Evolutionary conservation across 257 asterid genomes (phyloP).

Genomic region (Vinca minor): DNA sequence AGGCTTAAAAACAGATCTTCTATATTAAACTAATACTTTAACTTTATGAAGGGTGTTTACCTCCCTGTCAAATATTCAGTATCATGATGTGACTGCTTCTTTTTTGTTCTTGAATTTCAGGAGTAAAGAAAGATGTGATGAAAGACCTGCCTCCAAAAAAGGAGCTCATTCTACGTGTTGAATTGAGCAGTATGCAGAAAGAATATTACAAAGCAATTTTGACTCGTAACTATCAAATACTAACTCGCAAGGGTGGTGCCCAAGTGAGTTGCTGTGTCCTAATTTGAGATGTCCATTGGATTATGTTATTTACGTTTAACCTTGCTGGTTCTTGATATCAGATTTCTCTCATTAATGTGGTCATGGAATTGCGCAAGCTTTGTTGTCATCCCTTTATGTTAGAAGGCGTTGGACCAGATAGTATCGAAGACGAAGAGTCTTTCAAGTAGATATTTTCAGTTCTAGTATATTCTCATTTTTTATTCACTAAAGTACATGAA

Average conservation of each 20-base stretch:
- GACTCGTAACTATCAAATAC: slow-evolving; percentile 89
- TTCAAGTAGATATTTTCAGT: slow-evolving; percentile 41
- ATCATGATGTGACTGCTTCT: slow-evolving; percentile 1
- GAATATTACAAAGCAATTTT: slow-evolving; percentile 93
- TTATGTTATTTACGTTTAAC: slow-evolving; percentile 15
- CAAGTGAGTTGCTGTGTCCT: slow-evolving; percentile 48
- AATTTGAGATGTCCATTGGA: slow-evolving; percentile 14
- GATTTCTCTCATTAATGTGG: slow-evolving; percentile 96
- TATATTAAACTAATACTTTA: background rate
- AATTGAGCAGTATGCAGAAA: slow-evolving; percentile 87
- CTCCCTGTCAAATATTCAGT: background rate
- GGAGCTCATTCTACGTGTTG: slow-evolving; percentile 93
- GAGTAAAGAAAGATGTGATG: slow-evolving; percentile 95
- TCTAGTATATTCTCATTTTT: slow-evolving; percentile 10
- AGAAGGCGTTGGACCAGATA: slow-evolving; percentile 99
- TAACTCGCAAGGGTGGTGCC: slow-evolving; percentile 95
- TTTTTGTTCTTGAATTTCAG: slow-evolving; percentile 36
- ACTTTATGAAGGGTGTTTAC: background rate
- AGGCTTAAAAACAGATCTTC: background rate
- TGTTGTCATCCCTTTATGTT: slow-evolving; percentile 97
- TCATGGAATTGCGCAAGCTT: slow-evolving; percentile 98
- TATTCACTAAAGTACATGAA: slow-evolving; percentile 9
- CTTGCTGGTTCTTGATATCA: slow-evolving; percentile 26
- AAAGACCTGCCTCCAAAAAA: slow-evolving; percentile 90
- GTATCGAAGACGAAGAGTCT: slow-evolving; percentile 43